Base-by-base conservation (phyloP, 345 rosid genomes). In the Aquilaria sinensis region DNA sequence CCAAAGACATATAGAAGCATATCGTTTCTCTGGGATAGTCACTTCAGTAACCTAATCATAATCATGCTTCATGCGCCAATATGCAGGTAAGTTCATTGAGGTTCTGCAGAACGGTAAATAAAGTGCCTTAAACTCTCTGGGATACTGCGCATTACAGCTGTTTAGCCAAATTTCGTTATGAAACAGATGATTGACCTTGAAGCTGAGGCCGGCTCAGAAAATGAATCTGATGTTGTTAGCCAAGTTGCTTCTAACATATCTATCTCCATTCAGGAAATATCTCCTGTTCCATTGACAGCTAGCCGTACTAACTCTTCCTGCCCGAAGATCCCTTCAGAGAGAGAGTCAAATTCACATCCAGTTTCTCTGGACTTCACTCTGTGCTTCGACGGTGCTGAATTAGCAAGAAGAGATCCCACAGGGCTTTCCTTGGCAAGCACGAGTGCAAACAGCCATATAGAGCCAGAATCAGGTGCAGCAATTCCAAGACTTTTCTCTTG, bases 241-340 rank as follows among this genome's bases (percentile, higher is more conserved):
- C 91, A 85, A 72, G 91, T 85, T 12, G 95, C 83, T 32, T 85
- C 95, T 54, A 85, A 77, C 76, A 62, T 81, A 67, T 81, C 85
- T 53, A 64, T 81, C 65, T 81, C 83, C 57, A 64, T 63, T 45
- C 81, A 70, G 43, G 82, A 72, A 73, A 61, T 43, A 47, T 70
- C 66, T 33, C 70, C 53, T 23, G 66, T 56, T 66, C 90, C 64
- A 46, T 75, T 78, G 45, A 74, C 56, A 46, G 72, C 74, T 29
- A 74, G 81, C 66, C 68, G 78, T 59, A 63, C 63, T 10, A 71
- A 76, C 74, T 55, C 62, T 43, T 68, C 62, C 3, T 56, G 57
- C 56, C 31, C 70, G 47, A 48, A 67, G 32, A 67, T 68, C 33
- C 57, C 60, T 41, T 37, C 8, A 37, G 43, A 37, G 43, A 37